Percentiles rank a stretch among this genome's conserved stretches.
Evolutionary conservation across 2,329 filamentous ascomycete species (phyloP).

Genomic region (Calonectria hawksworthii): DNA sequence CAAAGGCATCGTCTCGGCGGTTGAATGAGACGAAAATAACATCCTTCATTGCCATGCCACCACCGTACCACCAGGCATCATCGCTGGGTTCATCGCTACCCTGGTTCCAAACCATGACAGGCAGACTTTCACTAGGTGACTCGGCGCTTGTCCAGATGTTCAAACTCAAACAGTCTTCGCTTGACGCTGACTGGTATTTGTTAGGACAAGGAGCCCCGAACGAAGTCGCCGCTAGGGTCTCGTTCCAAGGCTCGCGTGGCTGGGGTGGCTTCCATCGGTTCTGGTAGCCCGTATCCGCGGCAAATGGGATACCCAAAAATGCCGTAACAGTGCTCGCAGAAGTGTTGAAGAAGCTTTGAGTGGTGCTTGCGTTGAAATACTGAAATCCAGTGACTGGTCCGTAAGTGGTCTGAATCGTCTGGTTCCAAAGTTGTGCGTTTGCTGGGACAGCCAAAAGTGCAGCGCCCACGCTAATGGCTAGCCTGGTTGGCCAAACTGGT

Average conservation of each 20-base stretch:
- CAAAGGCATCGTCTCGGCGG: not conserved
- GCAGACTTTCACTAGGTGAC: not conserved
- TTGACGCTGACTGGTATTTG: conserved; percentile 7
- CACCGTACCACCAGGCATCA: not conserved
- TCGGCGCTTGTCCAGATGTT: conserved; percentile 48
- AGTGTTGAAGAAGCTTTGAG: no score
- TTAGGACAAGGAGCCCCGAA: not conserved
- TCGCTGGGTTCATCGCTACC: not conserved
- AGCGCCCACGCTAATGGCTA: no score
- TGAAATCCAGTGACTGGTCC: not conserved
- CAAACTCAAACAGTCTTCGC: conserved; percentile 51
- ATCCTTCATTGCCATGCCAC: conserved; percentile 4
- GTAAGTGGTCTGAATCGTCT: not conserved
- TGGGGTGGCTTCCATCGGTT: conserved; percentile 10
- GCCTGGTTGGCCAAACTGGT: no score
- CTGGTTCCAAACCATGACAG: conserved; percentile 2
- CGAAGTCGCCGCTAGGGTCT: not conserved
- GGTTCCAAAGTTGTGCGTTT: not conserved
- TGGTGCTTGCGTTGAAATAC: not conserved
- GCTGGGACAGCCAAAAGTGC: no score
- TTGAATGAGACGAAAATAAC: conserved; percentile 14
- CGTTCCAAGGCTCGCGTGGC: not conserved
- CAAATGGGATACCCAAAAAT: conserved; percentile 7
- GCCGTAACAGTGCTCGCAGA: not conserved
- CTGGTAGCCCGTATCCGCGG: not conserved